Base-by-base conservation (phyloP, 2,329 filamentous ascomycete species). In the Fusarium odoratissimum region DNA sequence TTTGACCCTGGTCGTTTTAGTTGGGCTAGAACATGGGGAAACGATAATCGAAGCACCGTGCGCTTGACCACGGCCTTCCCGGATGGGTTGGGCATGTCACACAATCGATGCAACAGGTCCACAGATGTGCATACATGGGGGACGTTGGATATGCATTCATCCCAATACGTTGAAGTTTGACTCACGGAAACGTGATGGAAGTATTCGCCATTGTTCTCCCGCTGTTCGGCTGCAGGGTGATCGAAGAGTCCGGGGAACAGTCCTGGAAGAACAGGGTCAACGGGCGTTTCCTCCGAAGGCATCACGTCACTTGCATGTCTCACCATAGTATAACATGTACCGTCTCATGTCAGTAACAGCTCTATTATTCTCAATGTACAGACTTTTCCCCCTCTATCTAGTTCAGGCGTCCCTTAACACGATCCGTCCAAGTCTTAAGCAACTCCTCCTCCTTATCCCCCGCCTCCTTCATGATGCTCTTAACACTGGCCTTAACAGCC, bases 371-470 rank as follows among this genome's bases (percentile, higher is more conserved):
- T n/a, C 30, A 45, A 11, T 16, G 11, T 19, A 13, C 6, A 16
- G 1, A 25, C 46, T 54, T 52, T 38, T 8, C 23, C n/a, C n/a
- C 38, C 10, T 31, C 23, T 28, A 52, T 25, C 35, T 64, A 73
- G 54, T 72, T 74, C 19, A 74, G 38, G 1, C 68, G 59, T 3
- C 69, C 72, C 38, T 69, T 73, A 7, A 63, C 55, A 6, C 68
- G 70, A 33, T 71, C 72, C 8, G 72, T 68, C 63, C 70, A 73
- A 11, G 65, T 67, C 52, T 63, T 52, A 3, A 67, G 59, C 38
- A 77, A 23, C 25, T 62, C 66, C 48, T 72, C 57, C 75, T 84
- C 85, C n/a, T 86, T 84, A 48, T 86, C 81, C 0, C 86, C 86
- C 51, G 83, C 75, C 70, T 79, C 82, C 8, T 79, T 81, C 82